Percentiles rank a stretch among this genome's conserved stretches.
Evolutionary conservation across 148 eudicot species (phyloP).

Genomic region (Pharnaceum exiguum): DNA sequence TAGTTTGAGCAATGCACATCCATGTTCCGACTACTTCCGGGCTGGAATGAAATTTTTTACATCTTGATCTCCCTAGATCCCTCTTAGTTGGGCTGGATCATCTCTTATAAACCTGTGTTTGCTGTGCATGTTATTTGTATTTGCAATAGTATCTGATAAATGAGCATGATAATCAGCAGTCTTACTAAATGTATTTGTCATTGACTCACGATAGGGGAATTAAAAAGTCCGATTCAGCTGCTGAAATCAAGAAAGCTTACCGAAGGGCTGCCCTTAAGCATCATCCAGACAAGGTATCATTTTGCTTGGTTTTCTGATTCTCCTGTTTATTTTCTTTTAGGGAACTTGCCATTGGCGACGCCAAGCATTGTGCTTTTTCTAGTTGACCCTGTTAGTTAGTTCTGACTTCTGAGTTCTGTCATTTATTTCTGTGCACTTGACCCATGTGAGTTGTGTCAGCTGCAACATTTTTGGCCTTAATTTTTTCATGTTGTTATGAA

Average conservation of each 20-base stretch:
- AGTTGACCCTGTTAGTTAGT: not conserved
- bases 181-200: not conserved
- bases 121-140: no score
- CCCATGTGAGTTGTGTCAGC: not conserved
- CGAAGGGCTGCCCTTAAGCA: conserved; percentile 91
- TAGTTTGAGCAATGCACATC: no score
- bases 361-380: not conserved
- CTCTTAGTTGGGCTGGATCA: no score
- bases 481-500: not conserved
- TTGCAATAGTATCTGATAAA: no score
- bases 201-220: conserved; percentile 52
- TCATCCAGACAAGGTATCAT: conserved; percentile 94
- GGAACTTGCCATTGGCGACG: not conserved
- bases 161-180: not conserved
- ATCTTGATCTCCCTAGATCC: no score
- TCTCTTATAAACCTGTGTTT: no score
- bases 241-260: conserved; percentile 93
- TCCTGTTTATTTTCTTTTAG: not conserved
- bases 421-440: not conserved
- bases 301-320: conserved; percentile 10
- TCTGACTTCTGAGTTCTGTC: not conserved
- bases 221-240: conserved; percentile 57
- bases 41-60: no score
- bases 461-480: not conserved
- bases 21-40: no score